Conservation (phyloP, 352 stramenopile species). For the Globisporangium cystogenes region DNA sequence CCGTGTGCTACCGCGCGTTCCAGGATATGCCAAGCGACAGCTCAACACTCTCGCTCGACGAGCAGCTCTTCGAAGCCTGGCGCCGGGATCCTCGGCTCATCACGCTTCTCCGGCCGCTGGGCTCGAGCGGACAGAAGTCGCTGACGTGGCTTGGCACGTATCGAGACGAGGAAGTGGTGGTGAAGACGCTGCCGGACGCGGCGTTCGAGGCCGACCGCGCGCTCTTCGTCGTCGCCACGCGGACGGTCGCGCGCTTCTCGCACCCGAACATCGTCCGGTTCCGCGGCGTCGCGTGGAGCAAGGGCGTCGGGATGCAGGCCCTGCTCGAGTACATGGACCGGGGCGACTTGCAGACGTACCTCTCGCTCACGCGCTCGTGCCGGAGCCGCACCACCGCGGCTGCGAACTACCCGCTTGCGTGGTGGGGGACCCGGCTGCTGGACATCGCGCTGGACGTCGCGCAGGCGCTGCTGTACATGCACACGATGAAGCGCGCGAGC, state of each 20-base stretch:
- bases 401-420: conserved; percentile 5
- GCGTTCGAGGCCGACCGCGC: conserved; percentile 15
- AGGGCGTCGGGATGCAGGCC: conserved; percentile 10
- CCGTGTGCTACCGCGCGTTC: conserved; percentile 8
- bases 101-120: neutral
- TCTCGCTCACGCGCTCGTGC: conserved; percentile 7
- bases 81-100: conserved; percentile 6
- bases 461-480: conserved; percentile 23
- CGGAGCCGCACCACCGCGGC: neutral
- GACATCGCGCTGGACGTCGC: conserved; percentile 18
- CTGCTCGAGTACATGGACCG: conserved; percentile 26
- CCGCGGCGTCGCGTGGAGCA: conserved; percentile 17
- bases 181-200: conserved; percentile 7
- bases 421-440: conserved; percentile 11
- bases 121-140: conserved; percentile 41
- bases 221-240: conserved; percentile 15
- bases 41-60: conserved; percentile 5
- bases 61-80: conserved; percentile 6
- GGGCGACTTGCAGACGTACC: conserved; percentile 16
- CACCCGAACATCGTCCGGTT: conserved; percentile 23
- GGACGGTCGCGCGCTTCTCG: conserved; percentile 10
- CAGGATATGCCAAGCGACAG: conserved; percentile 6
- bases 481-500: conserved; percentile 28
- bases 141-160: conserved; percentile 54
- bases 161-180: conserved; percentile 3